phyloP scores from a whole-genome alignment of 768 basidiomycete genomes.

The Mrakia hoshinonis region DNA sequence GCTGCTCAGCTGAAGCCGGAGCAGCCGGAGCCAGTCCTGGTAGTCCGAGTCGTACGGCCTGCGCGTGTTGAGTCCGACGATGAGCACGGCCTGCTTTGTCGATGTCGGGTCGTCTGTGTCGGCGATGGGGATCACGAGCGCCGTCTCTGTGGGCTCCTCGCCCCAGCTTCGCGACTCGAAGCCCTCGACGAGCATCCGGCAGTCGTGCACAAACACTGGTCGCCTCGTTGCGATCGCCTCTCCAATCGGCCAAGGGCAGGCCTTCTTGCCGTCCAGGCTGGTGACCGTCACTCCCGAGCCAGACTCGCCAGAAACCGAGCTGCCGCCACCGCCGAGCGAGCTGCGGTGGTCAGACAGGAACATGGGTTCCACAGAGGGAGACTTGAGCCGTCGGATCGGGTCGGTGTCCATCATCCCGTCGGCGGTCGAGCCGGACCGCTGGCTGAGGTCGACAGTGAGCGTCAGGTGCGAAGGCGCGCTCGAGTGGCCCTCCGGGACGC shows the following conservation, averaged over 20 bases:
- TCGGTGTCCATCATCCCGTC: neutral
- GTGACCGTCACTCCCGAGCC: constrained; percentile 18
- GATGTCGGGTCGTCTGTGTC: constrained; percentile 16
- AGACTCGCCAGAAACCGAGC: neutral
- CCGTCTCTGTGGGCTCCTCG: constrained; percentile 18
- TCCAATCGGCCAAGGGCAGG: constrained; percentile 23
- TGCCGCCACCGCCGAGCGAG: neutral
- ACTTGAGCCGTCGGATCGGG: constrained; percentile 1
- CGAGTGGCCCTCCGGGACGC: constrained; percentile 17
- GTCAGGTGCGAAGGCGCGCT: constrained; percentile 2
- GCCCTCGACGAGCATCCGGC: constrained; percentile 10
- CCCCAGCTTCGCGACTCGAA: constrained; percentile 25
- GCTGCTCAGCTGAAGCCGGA: constrained; percentile 30
- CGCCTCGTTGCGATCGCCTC: neutral
- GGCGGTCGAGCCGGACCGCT: neutral
- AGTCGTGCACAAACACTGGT: constrained; percentile 22
- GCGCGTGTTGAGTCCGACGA: constrained; percentile 36
- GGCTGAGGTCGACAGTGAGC: constrained; percentile 4
- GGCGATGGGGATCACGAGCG: constrained; percentile 26
- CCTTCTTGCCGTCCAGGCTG: constrained; percentile 1
- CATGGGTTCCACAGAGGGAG: neutral
- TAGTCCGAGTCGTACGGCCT: constrained; percentile 36
- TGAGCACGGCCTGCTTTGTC: constrained; percentile 28
- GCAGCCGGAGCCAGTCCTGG: constrained; percentile 33
- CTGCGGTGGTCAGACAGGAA: neutral